phyloP scores from a whole-genome alignment of 495 filamentous ascomycete genomes.

The Penicillium cataractarum region DNA sequence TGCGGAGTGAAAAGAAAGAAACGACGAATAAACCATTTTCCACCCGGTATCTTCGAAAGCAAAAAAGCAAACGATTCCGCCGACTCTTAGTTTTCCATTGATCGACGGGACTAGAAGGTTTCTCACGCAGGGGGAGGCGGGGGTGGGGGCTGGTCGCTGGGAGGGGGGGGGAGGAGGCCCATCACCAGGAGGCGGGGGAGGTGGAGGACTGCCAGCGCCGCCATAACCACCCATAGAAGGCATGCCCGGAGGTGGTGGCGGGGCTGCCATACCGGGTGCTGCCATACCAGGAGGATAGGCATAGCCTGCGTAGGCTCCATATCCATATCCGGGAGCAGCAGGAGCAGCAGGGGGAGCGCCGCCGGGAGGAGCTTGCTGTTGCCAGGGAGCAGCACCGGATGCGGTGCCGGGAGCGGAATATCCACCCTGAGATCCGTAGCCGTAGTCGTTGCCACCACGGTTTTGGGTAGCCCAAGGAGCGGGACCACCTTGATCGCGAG shows the following conservation, averaged over 20 bases:
- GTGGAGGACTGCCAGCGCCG: conserved; percentile 53
- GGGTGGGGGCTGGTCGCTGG: conserved; percentile 73
- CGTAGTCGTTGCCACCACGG: conserved; percentile 55
- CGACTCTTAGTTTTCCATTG: not conserved
- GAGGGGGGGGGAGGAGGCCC: conserved; percentile 68
- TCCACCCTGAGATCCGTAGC: conserved; percentile 44
- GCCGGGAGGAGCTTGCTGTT: conserved; percentile 60
- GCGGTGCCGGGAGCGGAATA: conserved; percentile 37
- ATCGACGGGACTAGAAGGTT: conserved; percentile 1
- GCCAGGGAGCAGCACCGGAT: conserved; percentile 58
- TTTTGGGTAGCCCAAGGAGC: conserved; percentile 59
- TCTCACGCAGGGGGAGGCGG: conserved; percentile 62
- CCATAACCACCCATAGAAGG: conserved; percentile 64
- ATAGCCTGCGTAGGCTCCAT: conserved; percentile 58
- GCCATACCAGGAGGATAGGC: conserved; percentile 57
- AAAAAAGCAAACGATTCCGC: not conserved
- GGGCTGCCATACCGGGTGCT: conserved; percentile 62
- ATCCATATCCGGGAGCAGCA: conserved; percentile 56
- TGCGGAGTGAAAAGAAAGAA: not conserved
- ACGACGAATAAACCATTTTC: not conserved
- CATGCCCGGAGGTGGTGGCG: conserved; percentile 72
- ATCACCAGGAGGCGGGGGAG: conserved; percentile 60
- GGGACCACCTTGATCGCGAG: conserved; percentile 47
- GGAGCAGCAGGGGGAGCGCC: conserved; percentile 29
- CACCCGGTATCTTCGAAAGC: not conserved